Conservation (phyloP, 2,329 filamentous ascomycete genomes). For the Sclerotinia borealis region DNA sequence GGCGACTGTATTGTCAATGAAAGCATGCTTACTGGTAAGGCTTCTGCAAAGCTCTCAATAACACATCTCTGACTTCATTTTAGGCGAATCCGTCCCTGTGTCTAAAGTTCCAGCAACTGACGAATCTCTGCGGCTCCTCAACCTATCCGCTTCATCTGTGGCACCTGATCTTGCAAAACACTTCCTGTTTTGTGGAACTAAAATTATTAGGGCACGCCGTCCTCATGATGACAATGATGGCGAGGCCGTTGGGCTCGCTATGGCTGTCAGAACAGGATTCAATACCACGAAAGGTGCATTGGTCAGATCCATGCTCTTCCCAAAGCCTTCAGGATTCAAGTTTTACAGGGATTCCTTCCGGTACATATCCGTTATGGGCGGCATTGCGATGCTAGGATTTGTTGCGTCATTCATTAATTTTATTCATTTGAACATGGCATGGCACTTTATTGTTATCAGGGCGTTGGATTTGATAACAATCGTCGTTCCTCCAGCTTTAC, state of each 20-base stretch:
- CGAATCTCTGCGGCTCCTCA: slow-evolving; percentile 67
- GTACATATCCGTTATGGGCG: slow-evolving; percentile 94
- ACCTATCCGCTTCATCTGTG: slow-evolving; percentile 75
- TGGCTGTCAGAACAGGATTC: slow-evolving; percentile 92
- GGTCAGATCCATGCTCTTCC: slow-evolving; percentile 96
- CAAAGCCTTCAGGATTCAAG: slow-evolving; percentile 96
- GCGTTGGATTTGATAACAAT: slow-evolving; percentile 96
- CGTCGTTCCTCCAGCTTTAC: slow-evolving; percentile 89
- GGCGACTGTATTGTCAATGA: slow-evolving; percentile 99
- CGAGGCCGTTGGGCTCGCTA: slow-evolving; percentile 83
- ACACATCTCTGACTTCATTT: slow-evolving; percentile 10
- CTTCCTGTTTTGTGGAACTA: slow-evolving; percentile 91
- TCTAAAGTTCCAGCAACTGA: slow-evolving; percentile 84
- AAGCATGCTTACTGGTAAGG: slow-evolving; percentile 81
- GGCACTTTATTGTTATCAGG: slow-evolving; percentile 86
- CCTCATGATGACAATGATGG: slow-evolving; percentile 82
- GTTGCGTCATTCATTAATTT: slow-evolving; percentile 91
- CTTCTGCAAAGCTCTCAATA: neutral
- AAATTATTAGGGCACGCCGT: slow-evolving; percentile 82
- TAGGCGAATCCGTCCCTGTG: slow-evolving; percentile 90
- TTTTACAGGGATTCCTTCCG: slow-evolving; percentile 97
- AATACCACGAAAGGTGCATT: slow-evolving; percentile 95
- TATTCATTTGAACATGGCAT: slow-evolving; percentile 71
- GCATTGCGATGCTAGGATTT: slow-evolving; percentile 81
- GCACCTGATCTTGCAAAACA: slow-evolving; percentile 78